Base-by-base conservation (phyloP, 78 protist species). In the Isochrysis galbana region DNA sequence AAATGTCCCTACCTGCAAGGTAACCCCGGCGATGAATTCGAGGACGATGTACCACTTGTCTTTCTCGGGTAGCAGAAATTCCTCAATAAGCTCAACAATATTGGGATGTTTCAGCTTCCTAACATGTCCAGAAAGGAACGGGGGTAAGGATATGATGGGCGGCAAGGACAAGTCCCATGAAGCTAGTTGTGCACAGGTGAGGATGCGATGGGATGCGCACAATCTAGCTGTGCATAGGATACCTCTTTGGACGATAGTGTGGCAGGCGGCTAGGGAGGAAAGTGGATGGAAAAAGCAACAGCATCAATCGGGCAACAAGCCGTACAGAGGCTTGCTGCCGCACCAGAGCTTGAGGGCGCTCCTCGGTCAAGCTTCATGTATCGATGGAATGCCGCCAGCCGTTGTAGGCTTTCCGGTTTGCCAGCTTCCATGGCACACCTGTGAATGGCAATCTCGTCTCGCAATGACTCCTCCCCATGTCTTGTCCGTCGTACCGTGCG, bases 11-110 rank as follows among this genome's bases (percentile, higher is more conserved):
- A n/a, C 89, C 74, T 95, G 96, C 74, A 93, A 90, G 4, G 95
- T 87, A 10, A 94, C 95, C 29, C 96, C 96, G 44, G 95, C 93
- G 47, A 95, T 91, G 41, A 88, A 90, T 51, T 95, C 96, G 74
- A 92, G 92, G 10, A 95, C 95, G 39, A 94, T 88, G 87, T 95
- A 95, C 32, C 91, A n/a, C 61, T 95, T 95, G 14, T 94, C 93
- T 91, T 95, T 95, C 70, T 91, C 95, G 5, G 84, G 93, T 5
- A 89, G 51, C 44, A 80, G 46, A 44, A 93, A 92, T 34, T 87
- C 90, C 22, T 94, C 97, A 32, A 95, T 91, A 34, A 94, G 54
- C 94, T 91, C 93, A 29, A 95, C 89, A 36, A 93, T 70, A 55
- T 93, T 87, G 48, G 70, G 78, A 94, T 91, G 94, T 2, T 61